A percentile compares a stretch with the other conserved stretches of the same genome.
phyloP scores from a whole-genome alignment of 352 stramenopile species.

The Phytophthora pinifolia region DNA sequence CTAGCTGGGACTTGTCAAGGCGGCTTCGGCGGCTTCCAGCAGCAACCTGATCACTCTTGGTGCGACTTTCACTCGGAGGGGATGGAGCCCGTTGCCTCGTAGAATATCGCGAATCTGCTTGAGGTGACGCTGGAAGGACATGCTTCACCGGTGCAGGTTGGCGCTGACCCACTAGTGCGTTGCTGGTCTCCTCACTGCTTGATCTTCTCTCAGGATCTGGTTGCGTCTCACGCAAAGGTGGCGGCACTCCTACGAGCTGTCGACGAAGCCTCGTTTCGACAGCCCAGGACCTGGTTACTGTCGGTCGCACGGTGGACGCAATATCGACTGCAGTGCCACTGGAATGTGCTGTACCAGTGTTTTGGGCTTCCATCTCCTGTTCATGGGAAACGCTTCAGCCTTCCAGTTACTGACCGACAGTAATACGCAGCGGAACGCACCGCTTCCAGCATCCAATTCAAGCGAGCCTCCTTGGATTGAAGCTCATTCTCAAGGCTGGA shows the following conservation, averaged over 20 bases:
- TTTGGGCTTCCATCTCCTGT: slow-evolving; percentile 80
- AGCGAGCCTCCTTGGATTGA: slow-evolving; percentile 56
- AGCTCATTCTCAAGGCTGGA: slow-evolving; percentile 46
- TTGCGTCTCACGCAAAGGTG: slow-evolving; percentile 33
- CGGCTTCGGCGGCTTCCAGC: slow-evolving; percentile 17
- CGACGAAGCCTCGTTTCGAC: slow-evolving; percentile 52
- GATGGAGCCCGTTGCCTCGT: slow-evolving; percentile 5
- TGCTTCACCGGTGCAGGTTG: slow-evolving; percentile 8
- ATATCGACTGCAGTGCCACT: not conserved
- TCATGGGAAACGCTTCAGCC: slow-evolving; percentile 4
- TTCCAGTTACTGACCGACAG: not conserved
- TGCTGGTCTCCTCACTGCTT: not conserved
- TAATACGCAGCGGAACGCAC: slow-evolving; percentile 23
- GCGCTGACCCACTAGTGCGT: not conserved
- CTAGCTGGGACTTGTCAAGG: slow-evolving; percentile 7
- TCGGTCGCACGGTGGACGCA: slow-evolving; percentile 7
- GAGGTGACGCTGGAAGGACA: slow-evolving; percentile 6
- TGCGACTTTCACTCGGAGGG: slow-evolving; percentile 16
- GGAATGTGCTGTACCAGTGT: slow-evolving; percentile 7
- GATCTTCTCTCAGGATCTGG: slow-evolving; percentile 2
- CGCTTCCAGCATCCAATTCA: slow-evolving; percentile 76
- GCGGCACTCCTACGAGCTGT: slow-evolving; percentile 43
- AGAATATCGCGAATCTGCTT: slow-evolving; percentile 4
- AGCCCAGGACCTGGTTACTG: slow-evolving; percentile 52
- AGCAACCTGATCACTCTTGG: not conserved